phyloP scores from a whole-genome alignment of 257 asterid species.

The Linaria vulgaris region DNA sequence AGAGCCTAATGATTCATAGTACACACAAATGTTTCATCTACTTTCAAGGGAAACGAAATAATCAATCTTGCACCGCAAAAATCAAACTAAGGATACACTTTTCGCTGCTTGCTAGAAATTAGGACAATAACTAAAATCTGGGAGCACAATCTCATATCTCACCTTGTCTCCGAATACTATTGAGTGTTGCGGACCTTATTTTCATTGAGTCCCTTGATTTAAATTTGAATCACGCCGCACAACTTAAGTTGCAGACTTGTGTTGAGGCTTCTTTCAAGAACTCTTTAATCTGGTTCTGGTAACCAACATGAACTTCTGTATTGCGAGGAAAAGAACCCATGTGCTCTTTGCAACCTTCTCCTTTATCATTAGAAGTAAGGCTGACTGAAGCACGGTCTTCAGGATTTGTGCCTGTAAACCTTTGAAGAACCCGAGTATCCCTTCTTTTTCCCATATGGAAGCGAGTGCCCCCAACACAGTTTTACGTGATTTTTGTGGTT shows the following conservation, averaged over 20 bases:
- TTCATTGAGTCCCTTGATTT: slow-evolving; percentile 12
- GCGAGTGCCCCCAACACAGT: slow-evolving; percentile 53
- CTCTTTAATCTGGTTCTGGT: slow-evolving; percentile 53
- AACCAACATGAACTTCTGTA: slow-evolving; percentile 46
- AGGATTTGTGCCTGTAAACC: slow-evolving; percentile 87
- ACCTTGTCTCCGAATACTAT: too few relatives aligned
- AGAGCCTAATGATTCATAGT: too few relatives aligned
- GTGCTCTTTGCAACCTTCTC: slow-evolving; percentile 80
- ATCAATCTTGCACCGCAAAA: too few relatives aligned
- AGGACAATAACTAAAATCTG: too few relatives aligned
- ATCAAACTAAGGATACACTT: too few relatives aligned
- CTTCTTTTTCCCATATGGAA: slow-evolving; percentile 79
- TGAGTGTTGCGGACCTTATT: slow-evolving; percentile 18
- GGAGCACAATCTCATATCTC: too few relatives aligned
- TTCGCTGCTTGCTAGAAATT: too few relatives aligned
- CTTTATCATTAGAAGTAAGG: slow-evolving; percentile 83
- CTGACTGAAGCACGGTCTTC: slow-evolving; percentile 83
- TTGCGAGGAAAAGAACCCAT: slow-evolving; percentile 73
- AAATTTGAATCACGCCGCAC: too few relatives aligned
- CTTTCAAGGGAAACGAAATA: too few relatives aligned
- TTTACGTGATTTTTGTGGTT: slow-evolving; percentile 43
- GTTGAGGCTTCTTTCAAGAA: slow-evolving; percentile 29
- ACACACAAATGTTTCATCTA: too few relatives aligned
- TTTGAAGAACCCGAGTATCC: slow-evolving; percentile 74
- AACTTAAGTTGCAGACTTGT: too few relatives aligned